Conservation (phyloP, 179 eudicot genomes). For the Beta lomatogona region DNA sequence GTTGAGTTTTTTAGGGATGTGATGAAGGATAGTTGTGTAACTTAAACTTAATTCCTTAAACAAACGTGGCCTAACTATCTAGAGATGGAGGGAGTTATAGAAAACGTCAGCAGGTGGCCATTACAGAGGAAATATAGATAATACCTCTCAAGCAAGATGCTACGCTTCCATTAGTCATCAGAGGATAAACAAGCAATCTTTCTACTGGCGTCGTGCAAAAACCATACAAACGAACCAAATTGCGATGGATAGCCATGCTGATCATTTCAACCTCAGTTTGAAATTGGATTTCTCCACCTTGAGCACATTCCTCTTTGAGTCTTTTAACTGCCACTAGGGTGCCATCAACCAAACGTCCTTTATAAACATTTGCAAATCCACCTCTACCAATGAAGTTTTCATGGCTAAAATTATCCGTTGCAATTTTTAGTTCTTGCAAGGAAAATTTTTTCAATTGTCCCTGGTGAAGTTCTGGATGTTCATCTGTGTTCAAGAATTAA, state of each 20-base stretch:
- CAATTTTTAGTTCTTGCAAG: constrained; percentile 40
- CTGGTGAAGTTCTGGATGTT: constrained; percentile 35
- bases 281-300: constrained; percentile 30
- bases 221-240: constrained; percentile 29
- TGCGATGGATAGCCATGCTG: constrained; percentile 39
- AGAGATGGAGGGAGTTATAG: neutral
- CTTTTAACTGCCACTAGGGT: constrained; percentile 43
- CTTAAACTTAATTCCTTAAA: too few species aligned
- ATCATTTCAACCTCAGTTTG: constrained; percentile 30
- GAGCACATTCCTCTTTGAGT: constrained; percentile 41
- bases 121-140: too few species aligned
- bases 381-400: constrained; percentile 45
- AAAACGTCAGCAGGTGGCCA: too few species aligned
- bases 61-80: neutral
- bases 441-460: constrained; percentile 42
- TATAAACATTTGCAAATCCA: constrained; percentile 46
- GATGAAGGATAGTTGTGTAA: too few species aligned
- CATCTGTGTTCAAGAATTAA: constrained; percentile 26
- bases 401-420: constrained; percentile 39
- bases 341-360: constrained; percentile 42
- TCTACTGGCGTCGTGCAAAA: constrained; percentile 26
- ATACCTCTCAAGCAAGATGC: constrained; percentile 47
- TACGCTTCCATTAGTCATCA: constrained; percentile 42
- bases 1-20: too few species aligned
- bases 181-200: constrained; percentile 39